Conservation (phyloP, 2,329 filamentous ascomycete species). For the Alternaria rosae region DNA sequence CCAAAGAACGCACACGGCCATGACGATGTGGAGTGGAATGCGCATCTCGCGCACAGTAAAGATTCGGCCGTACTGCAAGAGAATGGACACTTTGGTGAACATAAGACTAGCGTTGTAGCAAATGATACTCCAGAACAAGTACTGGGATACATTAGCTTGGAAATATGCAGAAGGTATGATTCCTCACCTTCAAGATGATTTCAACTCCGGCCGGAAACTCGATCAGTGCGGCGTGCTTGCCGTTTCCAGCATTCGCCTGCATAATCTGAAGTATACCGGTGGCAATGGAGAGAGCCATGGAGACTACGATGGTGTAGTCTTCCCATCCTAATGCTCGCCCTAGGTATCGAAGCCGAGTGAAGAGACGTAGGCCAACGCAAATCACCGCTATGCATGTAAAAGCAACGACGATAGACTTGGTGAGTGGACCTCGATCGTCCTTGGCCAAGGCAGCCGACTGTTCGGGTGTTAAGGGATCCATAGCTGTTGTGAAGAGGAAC, state of each 20-base stretch:
- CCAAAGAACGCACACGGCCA: constrained; percentile 29
- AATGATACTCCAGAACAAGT: constrained; percentile 37
- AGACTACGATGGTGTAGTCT: constrained; percentile 29
- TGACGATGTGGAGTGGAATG: constrained; percentile 30
- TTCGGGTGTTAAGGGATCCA: constrained; percentile 28
- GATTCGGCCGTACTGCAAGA: constrained; percentile 39
- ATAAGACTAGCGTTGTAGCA: constrained; percentile 32
- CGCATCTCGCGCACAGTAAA: constrained; percentile 33
- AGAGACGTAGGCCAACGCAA: constrained; percentile 30
- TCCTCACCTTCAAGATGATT: constrained; percentile 25
- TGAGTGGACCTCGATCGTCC: constrained; percentile 26
- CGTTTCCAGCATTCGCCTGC: constrained; percentile 28
- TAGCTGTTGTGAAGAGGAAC: background rate
- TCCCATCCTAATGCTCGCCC: constrained; percentile 28
- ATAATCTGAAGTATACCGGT: constrained; percentile 23
- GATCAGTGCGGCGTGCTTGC: constrained; percentile 35
- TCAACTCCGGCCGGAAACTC: constrained; percentile 15
- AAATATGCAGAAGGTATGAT: too few species aligned
- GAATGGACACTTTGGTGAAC: constrained; percentile 38
- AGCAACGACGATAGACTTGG: constrained; percentile 21
- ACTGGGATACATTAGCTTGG: constrained; percentile 22
- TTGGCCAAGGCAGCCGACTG: constrained; percentile 21
- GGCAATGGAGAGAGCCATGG: constrained; percentile 24
- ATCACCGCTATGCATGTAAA: constrained; percentile 31
- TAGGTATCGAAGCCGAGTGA: constrained; percentile 25